A percentile compares a stretch with the other conserved stretches of the same genome.
Conservation (phyloP, 345 rosid genomes). For the Linum usitatissimum region DNA sequence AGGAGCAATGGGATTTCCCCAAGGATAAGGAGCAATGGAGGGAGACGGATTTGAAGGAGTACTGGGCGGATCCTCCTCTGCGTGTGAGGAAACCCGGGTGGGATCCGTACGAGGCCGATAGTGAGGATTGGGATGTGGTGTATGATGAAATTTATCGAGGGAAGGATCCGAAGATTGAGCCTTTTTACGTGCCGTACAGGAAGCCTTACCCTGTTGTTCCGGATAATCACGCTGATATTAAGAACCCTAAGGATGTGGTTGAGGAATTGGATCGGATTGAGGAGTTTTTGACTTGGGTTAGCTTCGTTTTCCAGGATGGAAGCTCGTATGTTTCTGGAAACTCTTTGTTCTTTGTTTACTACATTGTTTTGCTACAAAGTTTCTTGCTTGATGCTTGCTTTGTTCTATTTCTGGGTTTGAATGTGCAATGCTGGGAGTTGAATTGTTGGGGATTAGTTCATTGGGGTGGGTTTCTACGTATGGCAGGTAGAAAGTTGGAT, state of each 20-base stretch:
- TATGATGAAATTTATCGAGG: constrained; percentile 44
- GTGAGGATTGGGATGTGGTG: constrained; percentile 60
- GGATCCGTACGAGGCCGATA: constrained; percentile 87
- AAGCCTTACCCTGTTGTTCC: constrained; percentile 71
- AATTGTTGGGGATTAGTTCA: too few relatives aligned
- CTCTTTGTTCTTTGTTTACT: too few relatives aligned
- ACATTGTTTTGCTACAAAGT: neutral
- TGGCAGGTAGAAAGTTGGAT: too few relatives aligned
- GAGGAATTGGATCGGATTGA: constrained; percentile 93
- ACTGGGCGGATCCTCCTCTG: constrained; percentile 73
- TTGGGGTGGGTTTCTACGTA: too few relatives aligned
- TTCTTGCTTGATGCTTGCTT: neutral
- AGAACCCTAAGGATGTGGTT: constrained; percentile 51
- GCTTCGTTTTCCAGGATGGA: constrained; percentile 85
- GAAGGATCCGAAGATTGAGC: constrained; percentile 59
- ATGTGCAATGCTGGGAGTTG: neutral
- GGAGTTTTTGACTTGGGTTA: constrained; percentile 80
- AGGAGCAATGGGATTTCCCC: constrained; percentile 59
- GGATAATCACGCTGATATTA: constrained; percentile 48
- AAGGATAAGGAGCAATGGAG: constrained; percentile 66
- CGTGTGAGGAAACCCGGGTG: constrained; percentile 60
- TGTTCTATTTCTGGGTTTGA: neutral
- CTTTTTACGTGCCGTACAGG: constrained; percentile 77
- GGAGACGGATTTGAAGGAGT: constrained; percentile 69
- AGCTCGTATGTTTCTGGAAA: constrained; percentile 47